Conservation (phyloP, 1,284 basidiomycete species). For the Ganoderma multipileum region DNA sequence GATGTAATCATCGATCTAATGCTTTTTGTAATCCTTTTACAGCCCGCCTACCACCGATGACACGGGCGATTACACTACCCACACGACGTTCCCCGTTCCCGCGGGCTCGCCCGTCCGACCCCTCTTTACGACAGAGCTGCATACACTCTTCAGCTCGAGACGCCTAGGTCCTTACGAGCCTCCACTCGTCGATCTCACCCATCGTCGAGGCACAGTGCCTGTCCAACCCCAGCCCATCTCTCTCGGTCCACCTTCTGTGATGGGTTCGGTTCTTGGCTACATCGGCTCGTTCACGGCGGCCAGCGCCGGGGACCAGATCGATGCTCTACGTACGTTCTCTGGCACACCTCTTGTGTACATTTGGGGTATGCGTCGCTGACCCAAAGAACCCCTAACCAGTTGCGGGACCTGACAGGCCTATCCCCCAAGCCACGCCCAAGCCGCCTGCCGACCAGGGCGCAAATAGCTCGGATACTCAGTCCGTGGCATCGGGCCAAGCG, state of each 20-base stretch:
- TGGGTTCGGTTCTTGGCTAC: slow-evolving; percentile 56
- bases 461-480: slow-evolving; percentile 10
- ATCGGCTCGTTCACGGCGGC: slow-evolving; percentile 34
- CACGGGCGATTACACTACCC: slow-evolving; percentile 63
- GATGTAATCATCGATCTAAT: background rate
- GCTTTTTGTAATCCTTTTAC: slow-evolving; percentile 3
- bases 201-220: slow-evolving; percentile 50
- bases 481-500: slow-evolving; percentile 19
- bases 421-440: slow-evolving; percentile 35
- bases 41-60: slow-evolving; percentile 60
- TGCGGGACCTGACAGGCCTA: slow-evolving; percentile 67
- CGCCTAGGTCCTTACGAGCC: slow-evolving; percentile 50
- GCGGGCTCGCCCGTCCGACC: slow-evolving; percentile 39
- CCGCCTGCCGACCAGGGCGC: slow-evolving; percentile 13
- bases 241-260: slow-evolving; percentile 58
- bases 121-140: slow-evolving; percentile 50
- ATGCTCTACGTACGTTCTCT: slow-evolving; percentile 56
- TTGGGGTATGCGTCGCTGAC: slow-evolving; percentile 10
- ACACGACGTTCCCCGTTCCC: slow-evolving; percentile 42
- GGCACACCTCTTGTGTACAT: background rate
- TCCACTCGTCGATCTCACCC: slow-evolving; percentile 58
- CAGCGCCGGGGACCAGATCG: slow-evolving; percentile 63
- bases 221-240: slow-evolving; percentile 66
- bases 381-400: slow-evolving; percentile 46
- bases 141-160: slow-evolving; percentile 64